phyloP scores from a whole-genome alignment of 768 basidiomycete genomes.

The Hysterangium stoloniferum region DNA sequence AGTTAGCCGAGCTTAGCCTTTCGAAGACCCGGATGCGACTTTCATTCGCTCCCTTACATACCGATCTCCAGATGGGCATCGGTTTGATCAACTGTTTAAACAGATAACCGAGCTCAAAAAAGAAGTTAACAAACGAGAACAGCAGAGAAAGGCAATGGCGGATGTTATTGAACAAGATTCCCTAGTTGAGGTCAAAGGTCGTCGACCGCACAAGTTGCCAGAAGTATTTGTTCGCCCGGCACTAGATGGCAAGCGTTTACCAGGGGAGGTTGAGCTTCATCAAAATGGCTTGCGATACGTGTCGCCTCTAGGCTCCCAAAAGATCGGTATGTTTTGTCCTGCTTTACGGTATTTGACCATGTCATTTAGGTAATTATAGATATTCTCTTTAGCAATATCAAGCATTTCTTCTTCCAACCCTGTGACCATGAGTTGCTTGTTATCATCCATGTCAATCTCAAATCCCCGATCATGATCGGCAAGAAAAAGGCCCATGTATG shows the following conservation, averaged over 20 bases:
- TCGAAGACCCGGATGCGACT: slow-evolving; percentile 93
- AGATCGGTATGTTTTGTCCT: slow-evolving; percentile 58
- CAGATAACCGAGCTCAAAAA: slow-evolving; percentile 95
- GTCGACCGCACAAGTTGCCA: slow-evolving; percentile 76
- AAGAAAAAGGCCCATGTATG: slow-evolving; percentile 94
- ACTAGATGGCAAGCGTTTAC: slow-evolving; percentile 87
- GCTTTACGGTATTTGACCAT: slow-evolving; percentile 1
- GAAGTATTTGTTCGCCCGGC: slow-evolving; percentile 93
- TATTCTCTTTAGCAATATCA: slow-evolving; percentile 92
- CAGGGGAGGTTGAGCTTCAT: slow-evolving; percentile 98
- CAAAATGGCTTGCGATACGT: slow-evolving; percentile 94
- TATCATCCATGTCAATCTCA: slow-evolving; percentile 89
- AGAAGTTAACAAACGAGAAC: slow-evolving; percentile 93
- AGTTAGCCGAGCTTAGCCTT: slow-evolving; percentile 47
- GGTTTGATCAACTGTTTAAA: slow-evolving; percentile 82
- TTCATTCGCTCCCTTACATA: slow-evolving; percentile 95
- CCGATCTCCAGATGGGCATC: slow-evolving; percentile 81
- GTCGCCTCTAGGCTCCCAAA: slow-evolving; percentile 79
- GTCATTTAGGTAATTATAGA: slow-evolving; percentile 39
- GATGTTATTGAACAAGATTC: slow-evolving; percentile 95
- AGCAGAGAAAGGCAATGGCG: slow-evolving; percentile 96
- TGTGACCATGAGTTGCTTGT: slow-evolving; percentile 95
- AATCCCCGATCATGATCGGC: slow-evolving; percentile 95
- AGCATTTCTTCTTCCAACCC: slow-evolving; percentile 98
- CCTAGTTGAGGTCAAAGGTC: slow-evolving; percentile 76